A percentile compares a stretch with the other conserved stretches of the same genome.
Evolutionary conservation across 805 yeast species (phyloP).

Genomic region (Kluyveromyces siamensis): DNA sequence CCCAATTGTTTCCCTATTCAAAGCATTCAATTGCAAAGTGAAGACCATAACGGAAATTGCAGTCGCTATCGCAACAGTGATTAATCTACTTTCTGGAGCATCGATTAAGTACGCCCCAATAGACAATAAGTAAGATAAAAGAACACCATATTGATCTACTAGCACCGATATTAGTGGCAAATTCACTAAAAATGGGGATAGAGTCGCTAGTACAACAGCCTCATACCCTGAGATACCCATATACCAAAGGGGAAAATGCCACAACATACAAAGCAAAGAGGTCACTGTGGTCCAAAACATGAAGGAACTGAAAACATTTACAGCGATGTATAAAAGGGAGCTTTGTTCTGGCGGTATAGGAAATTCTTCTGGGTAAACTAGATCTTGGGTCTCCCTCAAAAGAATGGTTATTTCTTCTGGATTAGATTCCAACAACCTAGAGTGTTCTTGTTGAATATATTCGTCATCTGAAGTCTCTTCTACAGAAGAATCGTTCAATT

Average conservation of each 20-base stretch:
- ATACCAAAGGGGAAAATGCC: slow-evolving; percentile 97
- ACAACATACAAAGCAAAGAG: slow-evolving; percentile 73
- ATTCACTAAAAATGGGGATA: slow-evolving; percentile 50
- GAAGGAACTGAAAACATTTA: slow-evolving; percentile 49
- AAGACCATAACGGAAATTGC: slow-evolving; percentile 54
- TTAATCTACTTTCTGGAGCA: slow-evolving; percentile 62
- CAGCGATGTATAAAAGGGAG: slow-evolving; percentile 28
- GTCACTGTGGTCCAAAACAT: slow-evolving; percentile 82
- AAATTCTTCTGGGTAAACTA: slow-evolving; percentile 6
- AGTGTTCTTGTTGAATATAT: slow-evolving; percentile 2
- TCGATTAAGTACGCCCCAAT: slow-evolving; percentile 65
- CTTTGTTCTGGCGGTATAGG: slow-evolving; percentile 15
- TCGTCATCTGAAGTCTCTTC: slow-evolving; percentile 4
- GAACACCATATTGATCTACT: slow-evolving; percentile 23
- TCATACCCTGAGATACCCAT: slow-evolving; percentile 98
- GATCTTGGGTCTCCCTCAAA: slow-evolving; percentile 16
- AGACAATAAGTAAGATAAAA: slow-evolving; percentile 51
- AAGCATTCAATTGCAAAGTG: slow-evolving; percentile 40
- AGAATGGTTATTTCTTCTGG: slow-evolving; percentile 17
- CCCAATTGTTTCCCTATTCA: slow-evolving; percentile 18
- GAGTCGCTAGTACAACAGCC: slow-evolving; percentile 47
- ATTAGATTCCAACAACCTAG: slow-evolving; percentile 1
- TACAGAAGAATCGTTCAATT: slow-evolving; percentile 2
- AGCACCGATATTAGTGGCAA: slow-evolving; percentile 31
- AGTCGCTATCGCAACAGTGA: slow-evolving; percentile 57